Conservation (phyloP, 2,329 filamentous ascomycete species). For the Chrysoporthe puriensis region DNA sequence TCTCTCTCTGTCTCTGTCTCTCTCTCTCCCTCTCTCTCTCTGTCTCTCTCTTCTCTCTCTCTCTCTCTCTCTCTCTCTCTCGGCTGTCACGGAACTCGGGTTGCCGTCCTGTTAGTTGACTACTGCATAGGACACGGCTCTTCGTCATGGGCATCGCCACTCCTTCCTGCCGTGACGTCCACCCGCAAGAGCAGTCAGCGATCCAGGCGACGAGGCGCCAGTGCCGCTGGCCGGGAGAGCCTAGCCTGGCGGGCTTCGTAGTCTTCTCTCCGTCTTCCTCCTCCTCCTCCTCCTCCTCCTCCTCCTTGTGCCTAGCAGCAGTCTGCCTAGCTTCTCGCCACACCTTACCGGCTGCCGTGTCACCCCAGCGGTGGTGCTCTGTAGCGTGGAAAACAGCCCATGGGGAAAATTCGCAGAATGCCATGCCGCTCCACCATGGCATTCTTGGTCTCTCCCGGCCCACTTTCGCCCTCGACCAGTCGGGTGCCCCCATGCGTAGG, state of each 20-base stretch:
- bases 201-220: too few species aligned
- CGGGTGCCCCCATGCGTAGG: background rate
- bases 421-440: constrained; percentile 13
- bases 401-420: constrained; percentile 3
- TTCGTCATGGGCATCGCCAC: background rate
- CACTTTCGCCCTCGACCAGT: background rate
- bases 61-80: too few species aligned
- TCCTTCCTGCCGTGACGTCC: background rate
- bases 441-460: background rate
- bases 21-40: too few species aligned
- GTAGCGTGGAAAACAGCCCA: background rate
- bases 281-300: too few species aligned
- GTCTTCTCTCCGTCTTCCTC: background rate
- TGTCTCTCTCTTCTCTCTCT: too few species aligned
- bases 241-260: too few species aligned
- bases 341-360: background rate
- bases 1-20: too few species aligned
- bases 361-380: background rate
- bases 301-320: too few species aligned
- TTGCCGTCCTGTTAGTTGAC: background rate
- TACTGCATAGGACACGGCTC: background rate
- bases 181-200: background rate
- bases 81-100: background rate
- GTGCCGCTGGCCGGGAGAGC: too few species aligned
- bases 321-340: too few species aligned